These are phyloP conservation scores for Stephania japonica DNA, from an alignment of 164 flowering plant species.

Conservation along the genomic window DNA sequence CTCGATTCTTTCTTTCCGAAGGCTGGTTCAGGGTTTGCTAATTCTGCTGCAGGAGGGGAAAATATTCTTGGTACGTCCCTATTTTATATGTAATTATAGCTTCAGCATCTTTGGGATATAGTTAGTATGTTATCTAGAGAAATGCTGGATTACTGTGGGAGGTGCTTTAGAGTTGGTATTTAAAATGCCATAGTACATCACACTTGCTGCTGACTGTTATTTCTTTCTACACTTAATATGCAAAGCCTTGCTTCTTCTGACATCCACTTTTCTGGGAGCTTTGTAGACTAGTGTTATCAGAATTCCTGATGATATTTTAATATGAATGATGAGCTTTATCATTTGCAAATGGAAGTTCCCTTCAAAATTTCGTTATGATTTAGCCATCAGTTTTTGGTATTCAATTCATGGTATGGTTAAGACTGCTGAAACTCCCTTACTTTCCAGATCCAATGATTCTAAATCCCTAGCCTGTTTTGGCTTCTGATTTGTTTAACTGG, in stretches of 20 bases:
- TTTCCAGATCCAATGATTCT: neutral
- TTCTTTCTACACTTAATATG: neutral
- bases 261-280: neutral
- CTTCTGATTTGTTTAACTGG: neutral
- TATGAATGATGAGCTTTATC: neutral
- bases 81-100: neutral
- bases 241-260: neutral
- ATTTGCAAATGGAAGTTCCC: neutral
- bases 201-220: neutral
- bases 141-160: neutral
- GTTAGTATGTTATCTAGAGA: neutral
- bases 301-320: neutral
- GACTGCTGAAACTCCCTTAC: neutral
- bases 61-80: constrained; percentile 53
- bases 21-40: constrained; percentile 34
- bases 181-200: neutral
- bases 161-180: neutral
- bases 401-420: neutral
- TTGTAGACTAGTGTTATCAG: neutral
- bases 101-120: neutral
- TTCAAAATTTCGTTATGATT: neutral
- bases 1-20: constrained; percentile 46
- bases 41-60: constrained; percentile 49
- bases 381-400: too few species aligned
- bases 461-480: neutral